Evolutionary conservation across 1,139 yeast species (phyloP), one percentile per base, ranked within the genome.

Genomic region (Blastobotrys petasosporus): DNA sequence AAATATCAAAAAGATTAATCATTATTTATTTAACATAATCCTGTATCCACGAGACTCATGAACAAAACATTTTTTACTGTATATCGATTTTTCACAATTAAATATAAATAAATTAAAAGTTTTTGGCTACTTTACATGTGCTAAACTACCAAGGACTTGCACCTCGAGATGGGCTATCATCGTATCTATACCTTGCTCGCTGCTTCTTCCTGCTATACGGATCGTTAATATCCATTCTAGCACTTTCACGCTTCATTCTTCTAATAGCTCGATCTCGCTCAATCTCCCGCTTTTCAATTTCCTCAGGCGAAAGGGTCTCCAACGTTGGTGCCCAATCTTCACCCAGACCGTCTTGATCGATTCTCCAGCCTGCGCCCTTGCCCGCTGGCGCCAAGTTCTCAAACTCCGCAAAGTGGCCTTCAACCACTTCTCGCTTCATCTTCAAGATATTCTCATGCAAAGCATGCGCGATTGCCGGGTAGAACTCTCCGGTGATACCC

Each of bases 201-300:
- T 31, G 23, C 32, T 32, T 42, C 37, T 32, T 37, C 10, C 41
- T 20, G 9, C 41, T 33, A 31, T 31, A 37, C 3, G 16, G 36
- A 25, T 33, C 36, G 4, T 25, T 16, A 7, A 57, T 57, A 9
- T 61, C 61, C 63, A 60, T 55, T 36, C 64, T 46, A 10, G 85
- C 79, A 23, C 87, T 81, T 63, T 94, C 98, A 65, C 98, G 79
- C 70, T 94, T 90, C 60, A 88, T 73, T 62, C 98, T 79, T 65
- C 98, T 79, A 51, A 87, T 76, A 60, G 85, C 87, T 65, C 98
- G 77, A 55, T 90, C 97, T 60, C 95, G 81, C 66, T 94, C 98
- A 54, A 90, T 87, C 62, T 92, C 97, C 53, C 97, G 77, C 67
- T 85, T 84, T 61, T 90, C 97, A 49, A 92, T 87, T 66, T 92